Percentiles rank a stretch among this genome's conserved stretches.
Evolutionary conservation across 306 rosid species (phyloP).

Genomic region (Mimosa bimucronata): DNA sequence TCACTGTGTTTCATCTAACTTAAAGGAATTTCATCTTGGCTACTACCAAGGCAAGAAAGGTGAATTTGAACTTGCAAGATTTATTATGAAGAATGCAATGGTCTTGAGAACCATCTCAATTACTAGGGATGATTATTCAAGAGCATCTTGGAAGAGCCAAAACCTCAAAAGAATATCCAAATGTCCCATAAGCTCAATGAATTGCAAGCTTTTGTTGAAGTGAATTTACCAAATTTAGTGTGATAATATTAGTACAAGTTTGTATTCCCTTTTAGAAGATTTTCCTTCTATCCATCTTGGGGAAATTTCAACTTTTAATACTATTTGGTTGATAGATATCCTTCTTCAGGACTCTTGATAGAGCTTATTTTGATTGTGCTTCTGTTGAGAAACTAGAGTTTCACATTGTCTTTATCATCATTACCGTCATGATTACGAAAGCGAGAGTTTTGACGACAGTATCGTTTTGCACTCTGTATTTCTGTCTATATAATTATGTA

Average conservation of each 20-base stretch:
- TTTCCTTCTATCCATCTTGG: neutral
- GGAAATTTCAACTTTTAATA: too few species aligned
- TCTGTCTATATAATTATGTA: too few species aligned
- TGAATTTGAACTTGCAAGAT: conserved; percentile 2
- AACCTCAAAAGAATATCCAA: neutral
- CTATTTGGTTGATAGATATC: too few species aligned
- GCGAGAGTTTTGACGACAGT: too few species aligned
- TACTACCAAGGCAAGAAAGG: accelerated
- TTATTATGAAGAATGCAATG: conserved; percentile 28
- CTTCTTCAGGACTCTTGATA: too few species aligned
- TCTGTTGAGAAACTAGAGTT: too few species aligned
- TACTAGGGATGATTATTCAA: neutral
- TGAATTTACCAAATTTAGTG: neutral
- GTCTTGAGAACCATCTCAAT: conserved; percentile 15
- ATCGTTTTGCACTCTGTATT: too few species aligned
- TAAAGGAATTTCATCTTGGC: neutral
- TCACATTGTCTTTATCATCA: too few species aligned
- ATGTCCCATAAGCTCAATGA: neutral
- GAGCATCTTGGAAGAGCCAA: neutral
- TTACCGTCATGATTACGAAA: too few species aligned
- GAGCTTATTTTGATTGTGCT: too few species aligned
- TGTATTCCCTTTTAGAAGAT: neutral
- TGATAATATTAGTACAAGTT: neutral
- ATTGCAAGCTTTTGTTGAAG: neutral
- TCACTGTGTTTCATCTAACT: neutral